Conservation (phyloP, 1,284 basidiomycete species). For the Omphalotus olearius region DNA sequence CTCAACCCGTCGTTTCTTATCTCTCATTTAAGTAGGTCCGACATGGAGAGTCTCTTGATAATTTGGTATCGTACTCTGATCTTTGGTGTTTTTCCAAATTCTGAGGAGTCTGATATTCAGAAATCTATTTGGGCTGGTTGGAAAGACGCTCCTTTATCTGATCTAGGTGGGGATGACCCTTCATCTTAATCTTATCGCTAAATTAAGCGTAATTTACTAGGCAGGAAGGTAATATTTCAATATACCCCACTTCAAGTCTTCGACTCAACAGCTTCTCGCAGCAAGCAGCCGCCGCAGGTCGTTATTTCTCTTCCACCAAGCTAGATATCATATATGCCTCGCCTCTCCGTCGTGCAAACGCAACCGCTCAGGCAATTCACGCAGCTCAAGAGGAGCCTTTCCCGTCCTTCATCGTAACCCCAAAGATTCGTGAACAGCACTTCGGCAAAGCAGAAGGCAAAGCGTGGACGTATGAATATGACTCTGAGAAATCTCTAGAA, state of each 20-base stretch:
- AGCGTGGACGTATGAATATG: constrained; percentile 34
- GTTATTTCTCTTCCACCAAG: constrained; percentile 48
- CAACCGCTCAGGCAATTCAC: constrained; percentile 59
- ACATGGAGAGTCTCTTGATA: constrained; percentile 74
- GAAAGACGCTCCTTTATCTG: constrained; percentile 73
- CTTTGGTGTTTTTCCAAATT: background rate
- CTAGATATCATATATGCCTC: constrained; percentile 73
- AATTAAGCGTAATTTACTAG: constrained; percentile 16
- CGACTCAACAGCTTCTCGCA: constrained; percentile 20
- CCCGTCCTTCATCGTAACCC: constrained; percentile 45
- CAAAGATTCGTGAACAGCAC: constrained; percentile 55
- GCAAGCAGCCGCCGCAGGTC: constrained; percentile 74
- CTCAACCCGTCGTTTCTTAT: background rate
- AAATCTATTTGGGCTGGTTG: constrained; percentile 72
- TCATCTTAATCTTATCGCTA: background rate
- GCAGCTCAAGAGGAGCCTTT: constrained; percentile 45
- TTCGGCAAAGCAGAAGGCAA: constrained; percentile 71
- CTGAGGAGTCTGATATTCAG: constrained; percentile 23
- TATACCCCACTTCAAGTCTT: background rate
- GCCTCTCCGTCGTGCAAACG: constrained; percentile 66
- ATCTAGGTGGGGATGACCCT: constrained; percentile 51
- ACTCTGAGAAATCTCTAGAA: constrained; percentile 33
- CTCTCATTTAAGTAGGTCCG: constrained; percentile 58
- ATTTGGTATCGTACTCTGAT: constrained; percentile 31
- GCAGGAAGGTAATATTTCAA: constrained; percentile 24